Evolutionary conservation across 139 green algal genomes (phyloP).

Genomic region (Limnomonas spitsbergensis): DNA sequence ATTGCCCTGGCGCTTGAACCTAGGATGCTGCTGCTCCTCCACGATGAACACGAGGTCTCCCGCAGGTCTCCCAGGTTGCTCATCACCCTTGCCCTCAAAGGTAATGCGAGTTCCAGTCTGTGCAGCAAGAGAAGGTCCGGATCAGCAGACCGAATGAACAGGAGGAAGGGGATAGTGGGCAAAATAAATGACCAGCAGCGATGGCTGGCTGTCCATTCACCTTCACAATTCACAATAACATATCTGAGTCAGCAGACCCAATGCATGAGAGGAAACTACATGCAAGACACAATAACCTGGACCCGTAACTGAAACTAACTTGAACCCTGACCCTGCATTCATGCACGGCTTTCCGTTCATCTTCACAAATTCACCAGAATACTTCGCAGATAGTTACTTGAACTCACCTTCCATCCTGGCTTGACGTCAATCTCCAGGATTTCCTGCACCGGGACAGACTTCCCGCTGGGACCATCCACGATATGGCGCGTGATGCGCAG

Average conservation of each 20-base stretch:
- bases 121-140: not conserved
- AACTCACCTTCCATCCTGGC: slow-evolving; percentile 66
- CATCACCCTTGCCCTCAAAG: slow-evolving; percentile 48
- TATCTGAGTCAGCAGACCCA: too few relatives aligned
- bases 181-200: too few relatives aligned
- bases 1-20: slow-evolving; percentile 37
- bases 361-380: not conserved
- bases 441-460: slow-evolving; percentile 48
- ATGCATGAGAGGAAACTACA: too few relatives aligned
- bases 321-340: too few relatives aligned
- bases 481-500: slow-evolving; percentile 48
- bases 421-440: slow-evolving; percentile 59
- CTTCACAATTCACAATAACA: too few relatives aligned
- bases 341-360: too few relatives aligned
- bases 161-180: too few relatives aligned
- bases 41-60: slow-evolving; percentile 50
- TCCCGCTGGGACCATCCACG: slow-evolving; percentile 46
- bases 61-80: slow-evolving; percentile 55
- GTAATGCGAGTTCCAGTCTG: slow-evolving; percentile 34
- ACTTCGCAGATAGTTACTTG: not conserved
- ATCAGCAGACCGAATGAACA: not conserved
- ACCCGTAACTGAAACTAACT: too few relatives aligned
- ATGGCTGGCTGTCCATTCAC: too few relatives aligned
- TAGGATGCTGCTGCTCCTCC: slow-evolving; percentile 31
- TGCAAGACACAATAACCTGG: too few relatives aligned